phyloP scores from a whole-genome alignment of 2,329 filamentous ascomycete genomes.

The Cercospora beticola region DNA sequence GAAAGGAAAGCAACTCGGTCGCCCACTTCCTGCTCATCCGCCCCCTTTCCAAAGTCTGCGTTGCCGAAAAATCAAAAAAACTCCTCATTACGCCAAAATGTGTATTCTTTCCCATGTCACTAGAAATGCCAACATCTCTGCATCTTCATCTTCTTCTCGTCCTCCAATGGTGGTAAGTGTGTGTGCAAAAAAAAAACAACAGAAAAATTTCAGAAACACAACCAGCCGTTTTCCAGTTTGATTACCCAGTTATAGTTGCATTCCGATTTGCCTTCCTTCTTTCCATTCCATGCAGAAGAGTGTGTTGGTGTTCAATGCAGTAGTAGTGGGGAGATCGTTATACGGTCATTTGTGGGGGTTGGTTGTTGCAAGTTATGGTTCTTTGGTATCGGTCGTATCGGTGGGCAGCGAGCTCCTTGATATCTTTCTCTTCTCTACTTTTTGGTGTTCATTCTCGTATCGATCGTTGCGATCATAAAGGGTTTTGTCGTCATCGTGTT shows the following conservation, averaged over 20 bases:
- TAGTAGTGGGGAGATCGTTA: conserved; percentile 1
- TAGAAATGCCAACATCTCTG: not conserved
- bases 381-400: conserved; percentile 14
- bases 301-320: not conserved
- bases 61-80: not conserved
- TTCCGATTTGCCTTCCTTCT: not conserved
- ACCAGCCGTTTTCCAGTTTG: not conserved
- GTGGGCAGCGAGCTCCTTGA: conserved; percentile 24
- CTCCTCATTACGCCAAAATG: not conserved
- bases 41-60: not conserved
- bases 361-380: not conserved
- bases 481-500: conserved; percentile 18
- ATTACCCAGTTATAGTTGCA: not conserved
- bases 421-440: conserved; percentile 25
- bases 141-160: not conserved
- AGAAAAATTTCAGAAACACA: not conserved
- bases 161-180: not conserved
- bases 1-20: not conserved
- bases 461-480: conserved; percentile 26
- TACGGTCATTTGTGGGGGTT: not conserved
- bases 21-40: not conserved
- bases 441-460: conserved; percentile 24
- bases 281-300: not conserved
- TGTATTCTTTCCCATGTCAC: not conserved
- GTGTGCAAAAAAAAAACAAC: not conserved